Conservation (phyloP, 306 rosid species). For the Dalbergia oliveri region DNA sequence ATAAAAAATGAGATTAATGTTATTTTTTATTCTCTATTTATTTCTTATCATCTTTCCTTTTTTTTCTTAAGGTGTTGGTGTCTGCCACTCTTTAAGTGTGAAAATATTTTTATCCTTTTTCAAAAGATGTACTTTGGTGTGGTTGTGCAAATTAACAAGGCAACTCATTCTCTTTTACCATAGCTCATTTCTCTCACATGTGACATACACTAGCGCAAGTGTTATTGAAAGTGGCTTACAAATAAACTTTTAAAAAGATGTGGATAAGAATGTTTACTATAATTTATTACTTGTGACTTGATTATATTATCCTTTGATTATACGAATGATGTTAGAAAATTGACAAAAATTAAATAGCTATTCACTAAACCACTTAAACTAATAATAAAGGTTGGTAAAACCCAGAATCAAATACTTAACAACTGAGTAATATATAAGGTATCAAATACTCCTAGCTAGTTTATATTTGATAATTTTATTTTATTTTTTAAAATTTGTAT, state of each 20-base stretch:
- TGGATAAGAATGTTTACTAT: neutral
- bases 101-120: too few species aligned
- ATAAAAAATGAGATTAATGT: too few species aligned
- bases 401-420: too few species aligned
- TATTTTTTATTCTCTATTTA: too few species aligned
- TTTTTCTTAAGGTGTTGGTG: too few species aligned
- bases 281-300: neutral
- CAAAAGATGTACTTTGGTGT: neutral
- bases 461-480: too few species aligned
- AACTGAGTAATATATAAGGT: too few species aligned
- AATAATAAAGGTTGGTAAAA: too few species aligned
- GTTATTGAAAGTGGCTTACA: neutral
- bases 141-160: neutral
- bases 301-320: neutral
- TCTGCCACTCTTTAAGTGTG: too few species aligned
- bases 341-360: conserved; percentile 9
- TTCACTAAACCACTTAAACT: neutral
- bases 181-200: neutral
- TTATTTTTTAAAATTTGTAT: too few species aligned
- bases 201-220: neutral
- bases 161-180: neutral
- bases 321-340: neutral
- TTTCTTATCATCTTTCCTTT: too few species aligned
- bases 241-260: neutral
- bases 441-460: too few species aligned